Percentiles rank a stretch among this genome's conserved stretches.
phyloP scores from a whole-genome alignment of 2,329 filamentous ascomycete species.

The Emergomyces africanus region DNA sequence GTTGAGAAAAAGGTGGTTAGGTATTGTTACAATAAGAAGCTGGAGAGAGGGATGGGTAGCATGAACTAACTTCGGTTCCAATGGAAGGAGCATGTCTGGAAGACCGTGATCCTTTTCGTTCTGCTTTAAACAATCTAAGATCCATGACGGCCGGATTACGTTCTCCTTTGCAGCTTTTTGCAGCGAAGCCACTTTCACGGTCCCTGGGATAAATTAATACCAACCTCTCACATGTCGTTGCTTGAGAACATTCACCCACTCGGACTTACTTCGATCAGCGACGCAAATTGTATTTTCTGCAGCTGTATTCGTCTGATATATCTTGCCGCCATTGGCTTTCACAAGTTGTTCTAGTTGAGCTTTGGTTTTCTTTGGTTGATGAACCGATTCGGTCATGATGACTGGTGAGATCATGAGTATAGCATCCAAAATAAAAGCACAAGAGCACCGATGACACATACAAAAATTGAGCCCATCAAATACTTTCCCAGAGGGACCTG shows the following conservation, averaged over 20 bases:
- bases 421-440: not conserved
- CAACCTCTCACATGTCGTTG: not conserved
- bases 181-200: constrained; percentile 70
- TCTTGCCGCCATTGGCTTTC: constrained; percentile 67
- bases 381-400: constrained; percentile 47
- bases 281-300: constrained; percentile 55
- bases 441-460: constrained; percentile 13
- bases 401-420: constrained; percentile 19
- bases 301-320: constrained; percentile 60
- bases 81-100: constrained; percentile 49
- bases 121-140: constrained; percentile 63
- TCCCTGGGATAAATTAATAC: constrained; percentile 31
- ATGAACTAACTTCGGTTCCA: constrained; percentile 38
- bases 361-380: constrained; percentile 61
- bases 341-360: constrained; percentile 66
- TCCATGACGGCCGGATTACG: constrained; percentile 69
- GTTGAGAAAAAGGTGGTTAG: not conserved
- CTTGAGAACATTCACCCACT: not conserved
- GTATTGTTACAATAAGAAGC: not conserved
- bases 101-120: constrained; percentile 42
- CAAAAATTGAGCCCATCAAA: constrained; percentile 72
- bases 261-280: constrained; percentile 54
- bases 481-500: constrained; percentile 46
- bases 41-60: not conserved
- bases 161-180: constrained; percentile 58